These are phyloP conservation scores for Fusarium sp. DNA, from an alignment of 2,329 filamentous ascomycete species.

Conservation along the genomic window DNA sequence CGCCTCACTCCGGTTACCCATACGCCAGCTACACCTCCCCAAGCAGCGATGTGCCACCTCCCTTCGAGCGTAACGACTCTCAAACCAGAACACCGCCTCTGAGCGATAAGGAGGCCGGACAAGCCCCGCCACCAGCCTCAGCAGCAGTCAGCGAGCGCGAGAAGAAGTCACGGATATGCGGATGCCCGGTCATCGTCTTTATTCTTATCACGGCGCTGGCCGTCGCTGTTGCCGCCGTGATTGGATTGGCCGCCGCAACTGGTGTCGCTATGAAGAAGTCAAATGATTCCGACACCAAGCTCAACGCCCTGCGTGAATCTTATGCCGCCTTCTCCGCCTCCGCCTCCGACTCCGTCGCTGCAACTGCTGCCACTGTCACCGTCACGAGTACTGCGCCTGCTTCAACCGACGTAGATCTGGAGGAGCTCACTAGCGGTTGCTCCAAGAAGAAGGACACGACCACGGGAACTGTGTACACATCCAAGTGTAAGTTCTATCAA, in stretches of 20 bases:
- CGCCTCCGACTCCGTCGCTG: background rate
- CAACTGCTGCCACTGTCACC: background rate
- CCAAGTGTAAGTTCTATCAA: constrained; percentile 12
- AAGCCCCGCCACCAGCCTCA: background rate
- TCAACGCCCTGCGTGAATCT: constrained; percentile 38
- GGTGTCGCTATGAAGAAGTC: constrained; percentile 57
- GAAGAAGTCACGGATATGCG: background rate
- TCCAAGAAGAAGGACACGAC: constrained; percentile 50
- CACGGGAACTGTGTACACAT: constrained; percentile 40
- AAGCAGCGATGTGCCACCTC: background rate
- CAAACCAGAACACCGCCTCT: background rate
- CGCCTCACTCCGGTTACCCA: background rate
- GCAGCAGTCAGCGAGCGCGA: background rate
- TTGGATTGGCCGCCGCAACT: constrained; percentile 59
- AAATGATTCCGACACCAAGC: constrained; percentile 50
- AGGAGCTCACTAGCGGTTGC: constrained; percentile 56
- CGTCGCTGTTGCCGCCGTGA: constrained; percentile 55
- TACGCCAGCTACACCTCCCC: background rate
- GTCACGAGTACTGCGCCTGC: background rate
- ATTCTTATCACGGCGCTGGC: constrained; percentile 52
- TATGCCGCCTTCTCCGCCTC: background rate
- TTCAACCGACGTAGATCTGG: background rate
- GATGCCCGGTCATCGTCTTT: constrained; percentile 54
- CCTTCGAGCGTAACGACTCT: background rate
- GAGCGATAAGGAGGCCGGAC: background rate